A percentile compares a stretch with the other conserved stretches of the same genome.
These are phyloP conservation scores for Naegleria gruberi DNA, from an alignment of 208 protist species.

Conservation along the genomic window DNA sequence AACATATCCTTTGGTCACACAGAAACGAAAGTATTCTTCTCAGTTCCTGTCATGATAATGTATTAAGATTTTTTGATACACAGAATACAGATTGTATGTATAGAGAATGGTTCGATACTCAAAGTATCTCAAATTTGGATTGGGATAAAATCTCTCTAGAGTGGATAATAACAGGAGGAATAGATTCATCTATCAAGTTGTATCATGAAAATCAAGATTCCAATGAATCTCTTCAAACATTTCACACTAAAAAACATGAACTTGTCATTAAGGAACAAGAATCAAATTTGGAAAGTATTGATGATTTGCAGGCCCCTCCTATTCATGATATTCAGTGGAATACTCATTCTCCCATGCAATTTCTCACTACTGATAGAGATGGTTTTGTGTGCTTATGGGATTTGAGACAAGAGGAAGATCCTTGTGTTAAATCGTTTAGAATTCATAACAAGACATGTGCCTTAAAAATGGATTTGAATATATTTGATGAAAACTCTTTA, in stretches of 20 bases:
- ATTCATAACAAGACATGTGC: not conserved
- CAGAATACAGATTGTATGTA: slow-evolving; percentile 19
- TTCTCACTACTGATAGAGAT: not conserved
- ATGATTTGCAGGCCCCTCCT: not conserved
- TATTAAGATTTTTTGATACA: slow-evolving; percentile 6
- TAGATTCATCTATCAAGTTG: not conserved
- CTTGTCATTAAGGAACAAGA: not conserved
- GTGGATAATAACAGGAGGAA: not conserved
- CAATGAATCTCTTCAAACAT: not conserved
- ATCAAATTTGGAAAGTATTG: not conserved
- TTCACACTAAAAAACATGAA: slow-evolving; percentile 6
- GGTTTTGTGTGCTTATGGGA: slow-evolving; percentile 3
- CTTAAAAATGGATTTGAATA: not conserved
- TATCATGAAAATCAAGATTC: slow-evolving; percentile 1
- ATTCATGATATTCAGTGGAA: not conserved
- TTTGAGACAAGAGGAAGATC: not conserved
- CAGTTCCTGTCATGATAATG: slow-evolving; percentile 1
- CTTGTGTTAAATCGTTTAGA: not conserved
- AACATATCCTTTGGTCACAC: slow-evolving; percentile 8
- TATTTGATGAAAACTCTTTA: not conserved
- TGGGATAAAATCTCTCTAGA: not conserved
- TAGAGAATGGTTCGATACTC: not conserved
- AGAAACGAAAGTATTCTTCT: not conserved
- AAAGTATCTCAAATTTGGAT: not conserved
- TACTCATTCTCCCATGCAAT: not conserved